Evolutionary conservation across 805 yeast species (phyloP).

Genomic region (Starmerella bombi): DNA sequence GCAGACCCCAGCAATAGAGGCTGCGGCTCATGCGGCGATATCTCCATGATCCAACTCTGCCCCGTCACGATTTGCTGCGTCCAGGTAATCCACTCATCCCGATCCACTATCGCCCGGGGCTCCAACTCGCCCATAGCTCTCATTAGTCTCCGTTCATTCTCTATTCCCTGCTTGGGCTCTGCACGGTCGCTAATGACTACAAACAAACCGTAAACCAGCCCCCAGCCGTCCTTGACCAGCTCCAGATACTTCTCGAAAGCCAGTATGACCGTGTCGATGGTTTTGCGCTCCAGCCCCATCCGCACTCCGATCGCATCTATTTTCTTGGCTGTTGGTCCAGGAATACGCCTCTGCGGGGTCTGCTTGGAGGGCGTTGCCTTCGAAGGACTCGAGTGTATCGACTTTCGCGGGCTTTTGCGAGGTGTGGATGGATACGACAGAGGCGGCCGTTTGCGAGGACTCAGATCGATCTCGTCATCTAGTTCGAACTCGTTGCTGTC

Average conservation of each 20-base stretch:
- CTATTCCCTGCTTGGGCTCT: conserved; percentile 21
- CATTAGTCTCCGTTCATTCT: conserved; percentile 7
- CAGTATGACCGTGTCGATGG: conserved; percentile 17
- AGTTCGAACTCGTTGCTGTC: neutral
- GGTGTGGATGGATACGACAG: conserved; percentile 7
- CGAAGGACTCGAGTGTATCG: neutral
- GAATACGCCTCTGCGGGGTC: neutral
- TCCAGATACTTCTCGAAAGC: conserved; percentile 24
- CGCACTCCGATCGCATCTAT: conserved; percentile 7
- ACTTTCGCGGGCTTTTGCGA: conserved; percentile 6
- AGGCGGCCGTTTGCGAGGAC: neutral
- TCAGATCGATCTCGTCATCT: no score
- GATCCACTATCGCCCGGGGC: conserved; percentile 10
- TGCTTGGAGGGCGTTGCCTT: neutral
- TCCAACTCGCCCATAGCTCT: conserved; percentile 7
- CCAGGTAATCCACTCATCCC: conserved; percentile 27
- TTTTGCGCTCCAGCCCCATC: conserved; percentile 8
- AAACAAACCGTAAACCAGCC: conserved; percentile 26
- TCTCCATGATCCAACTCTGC: conserved; percentile 25
- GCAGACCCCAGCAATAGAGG: conserved; percentile 14
- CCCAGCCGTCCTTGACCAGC: conserved; percentile 29
- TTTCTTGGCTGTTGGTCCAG: conserved; percentile 6
- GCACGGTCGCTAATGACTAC: conserved; percentile 23
- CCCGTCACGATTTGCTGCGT: conserved; percentile 26
- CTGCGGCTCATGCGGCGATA: conserved; percentile 20